Percentiles rank a stretch among this genome's conserved stretches.
These are phyloP conservation scores for Leucosporidium creatinivorum DNA, from an alignment of 768 basidiomycete species.

Conservation along the genomic window DNA sequence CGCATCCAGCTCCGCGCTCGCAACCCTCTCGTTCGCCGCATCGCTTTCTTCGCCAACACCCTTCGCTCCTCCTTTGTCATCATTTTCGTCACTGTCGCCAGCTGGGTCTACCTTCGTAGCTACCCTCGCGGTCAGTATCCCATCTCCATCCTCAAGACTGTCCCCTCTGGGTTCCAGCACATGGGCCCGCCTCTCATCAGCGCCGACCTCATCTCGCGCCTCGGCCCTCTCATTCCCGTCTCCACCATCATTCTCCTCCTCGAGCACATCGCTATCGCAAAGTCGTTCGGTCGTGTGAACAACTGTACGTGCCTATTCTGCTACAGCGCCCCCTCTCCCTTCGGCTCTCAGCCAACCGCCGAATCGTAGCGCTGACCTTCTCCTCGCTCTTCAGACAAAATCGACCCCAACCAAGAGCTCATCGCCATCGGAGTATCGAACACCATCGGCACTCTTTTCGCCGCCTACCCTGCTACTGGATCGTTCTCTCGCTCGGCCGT, in stretches of 20 bases:
- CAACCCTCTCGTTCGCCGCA: slow-evolving; percentile 52
- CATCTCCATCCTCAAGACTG: slow-evolving; percentile 53
- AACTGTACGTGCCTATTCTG: slow-evolving; percentile 45
- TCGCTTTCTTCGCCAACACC: slow-evolving; percentile 63
- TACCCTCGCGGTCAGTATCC: slow-evolving; percentile 50
- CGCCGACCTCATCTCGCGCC: slow-evolving; percentile 6
- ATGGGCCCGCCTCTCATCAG: slow-evolving; percentile 51
- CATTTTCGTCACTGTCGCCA: slow-evolving; percentile 68
- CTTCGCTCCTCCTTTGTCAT: slow-evolving; percentile 47
- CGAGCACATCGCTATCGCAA: slow-evolving; percentile 84
- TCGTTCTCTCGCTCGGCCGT: slow-evolving; percentile 96
- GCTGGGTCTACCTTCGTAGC: slow-evolving; percentile 66
- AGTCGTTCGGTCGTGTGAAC: slow-evolving; percentile 81
- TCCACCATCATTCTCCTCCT: slow-evolving; percentile 64
- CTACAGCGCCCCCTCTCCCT: too few relatives aligned
- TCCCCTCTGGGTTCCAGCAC: slow-evolving; percentile 59
- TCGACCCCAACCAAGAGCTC: slow-evolving; percentile 78
- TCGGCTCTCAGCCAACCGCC: too few relatives aligned
- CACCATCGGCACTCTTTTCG: slow-evolving; percentile 65
- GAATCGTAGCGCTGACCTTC: too few relatives aligned
- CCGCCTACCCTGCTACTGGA: slow-evolving; percentile 91
- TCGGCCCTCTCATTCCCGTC: slow-evolving; percentile 69
- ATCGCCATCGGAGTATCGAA: slow-evolving; percentile 59
- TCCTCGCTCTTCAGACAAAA: slow-evolving; percentile 50
- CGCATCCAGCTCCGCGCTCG: slow-evolving; percentile 51